These are phyloP conservation scores for Herpetospermum pedunculosum DNA, from an alignment of 306 rosid species.

Conservation along the genomic window DNA sequence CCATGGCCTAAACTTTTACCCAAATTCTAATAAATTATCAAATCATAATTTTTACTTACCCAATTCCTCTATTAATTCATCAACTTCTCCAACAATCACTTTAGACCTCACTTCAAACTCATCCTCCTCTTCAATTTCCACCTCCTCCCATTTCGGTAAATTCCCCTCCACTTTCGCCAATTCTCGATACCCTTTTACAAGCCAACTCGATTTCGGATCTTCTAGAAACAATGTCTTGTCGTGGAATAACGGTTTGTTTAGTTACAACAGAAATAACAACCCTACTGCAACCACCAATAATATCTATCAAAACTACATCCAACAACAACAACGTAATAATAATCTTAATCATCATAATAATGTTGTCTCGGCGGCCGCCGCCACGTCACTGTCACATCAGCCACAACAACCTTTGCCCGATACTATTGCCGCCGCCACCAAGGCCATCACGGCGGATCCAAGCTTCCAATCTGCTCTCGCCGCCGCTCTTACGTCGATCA, in stretches of 20 bases:
- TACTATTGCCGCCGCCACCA: slow-evolving; percentile 75
- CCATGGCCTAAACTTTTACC: slow-evolving; percentile 39
- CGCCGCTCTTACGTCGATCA: slow-evolving; percentile 57
- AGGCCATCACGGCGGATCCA: slow-evolving; percentile 75
- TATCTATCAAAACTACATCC: slow-evolving; percentile 31
- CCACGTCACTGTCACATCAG: background rate
- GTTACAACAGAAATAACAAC: slow-evolving; percentile 12
- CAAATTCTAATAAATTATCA: slow-evolving; percentile 27
- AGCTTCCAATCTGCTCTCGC: slow-evolving; percentile 81
- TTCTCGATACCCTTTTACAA: slow-evolving; percentile 30
- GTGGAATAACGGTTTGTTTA: slow-evolving; percentile 46
- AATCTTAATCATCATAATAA: background rate
- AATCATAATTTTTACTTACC: slow-evolving; percentile 39
- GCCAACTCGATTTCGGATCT: slow-evolving; percentile 39
- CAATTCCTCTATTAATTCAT: slow-evolving; percentile 33
- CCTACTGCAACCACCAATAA: slow-evolving; percentile 8
- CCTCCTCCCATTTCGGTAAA: slow-evolving; percentile 8
- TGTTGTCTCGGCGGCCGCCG: background rate
- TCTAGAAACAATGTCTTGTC: slow-evolving; percentile 24
- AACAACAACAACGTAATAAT: background rate
- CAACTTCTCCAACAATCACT: slow-evolving; percentile 43
- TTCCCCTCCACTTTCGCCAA: background rate
- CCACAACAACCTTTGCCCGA: slow-evolving; percentile 19
- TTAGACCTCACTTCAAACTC: slow-evolving; percentile 73
- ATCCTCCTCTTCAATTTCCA: slow-evolving; percentile 14